Percentiles rank a stretch among this genome's conserved stretches.
Conservation (phyloP, 1,284 basidiomycete species). For the Afroboletus lepidellus region DNA sequence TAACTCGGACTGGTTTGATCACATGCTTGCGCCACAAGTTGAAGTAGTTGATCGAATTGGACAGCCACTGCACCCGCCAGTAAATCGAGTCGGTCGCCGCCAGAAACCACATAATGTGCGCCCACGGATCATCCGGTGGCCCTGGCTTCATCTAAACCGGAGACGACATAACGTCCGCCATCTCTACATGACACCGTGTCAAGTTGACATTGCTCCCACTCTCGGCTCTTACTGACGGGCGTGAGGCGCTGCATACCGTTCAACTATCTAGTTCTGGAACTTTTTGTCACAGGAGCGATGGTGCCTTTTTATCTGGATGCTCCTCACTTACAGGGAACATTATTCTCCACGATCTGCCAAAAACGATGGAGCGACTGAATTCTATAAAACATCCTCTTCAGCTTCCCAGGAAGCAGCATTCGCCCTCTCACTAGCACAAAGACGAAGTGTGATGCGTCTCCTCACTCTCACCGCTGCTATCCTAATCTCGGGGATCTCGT, state of each 20-base stretch:
- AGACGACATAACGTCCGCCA: neutral
- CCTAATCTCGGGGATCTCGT: slow-evolving; percentile 11
- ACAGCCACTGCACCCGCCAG: too few relatives aligned
- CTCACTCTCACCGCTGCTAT: slow-evolving; percentile 5
- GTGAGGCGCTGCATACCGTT: neutral
- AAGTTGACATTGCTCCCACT: neutral
- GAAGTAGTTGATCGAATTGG: too few relatives aligned
- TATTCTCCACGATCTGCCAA: neutral
- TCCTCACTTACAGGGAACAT: neutral
- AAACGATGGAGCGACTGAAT: neutral
- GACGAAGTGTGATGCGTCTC: slow-evolving; percentile 10
- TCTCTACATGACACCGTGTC: neutral
- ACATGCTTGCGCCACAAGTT: too few relatives aligned
- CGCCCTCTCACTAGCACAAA: neutral
- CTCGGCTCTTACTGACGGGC: neutral
- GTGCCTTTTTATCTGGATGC: too few relatives aligned
- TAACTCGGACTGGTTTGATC: too few relatives aligned
- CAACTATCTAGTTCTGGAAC: too few relatives aligned
- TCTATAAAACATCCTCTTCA: slow-evolving; percentile 11
- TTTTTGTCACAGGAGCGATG: neutral
- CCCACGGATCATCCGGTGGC: neutral
- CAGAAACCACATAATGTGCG: neutral
- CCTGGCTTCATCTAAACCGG: neutral
- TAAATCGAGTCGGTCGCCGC: neutral
- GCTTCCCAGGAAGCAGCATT: slow-evolving; percentile 2